Evolutionary conservation across 1,139 yeast species (phyloP).

Genomic region (Candida smagusa): DNA sequence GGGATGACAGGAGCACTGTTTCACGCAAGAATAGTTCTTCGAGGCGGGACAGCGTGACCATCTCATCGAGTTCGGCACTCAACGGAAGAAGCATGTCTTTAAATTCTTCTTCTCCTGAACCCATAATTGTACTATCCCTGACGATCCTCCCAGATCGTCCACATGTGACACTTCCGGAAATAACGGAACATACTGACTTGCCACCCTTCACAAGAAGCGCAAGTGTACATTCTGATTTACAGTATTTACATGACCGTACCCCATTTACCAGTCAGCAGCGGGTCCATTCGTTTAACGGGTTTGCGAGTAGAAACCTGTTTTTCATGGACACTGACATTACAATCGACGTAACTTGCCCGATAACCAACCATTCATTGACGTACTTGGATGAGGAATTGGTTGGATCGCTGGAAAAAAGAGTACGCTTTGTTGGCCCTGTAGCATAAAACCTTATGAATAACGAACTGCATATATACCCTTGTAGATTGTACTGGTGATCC

Average conservation of each 20-base stretch:
- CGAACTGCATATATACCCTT: no score
- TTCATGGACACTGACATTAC: background rate
- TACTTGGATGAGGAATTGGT: no score
- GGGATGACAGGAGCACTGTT: background rate
- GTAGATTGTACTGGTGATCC: no score
- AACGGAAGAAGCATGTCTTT: slow-evolving; percentile 4
- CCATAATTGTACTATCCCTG: no score
- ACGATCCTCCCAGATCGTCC: no score
- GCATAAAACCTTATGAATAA: no score
- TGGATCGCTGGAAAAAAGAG: no score
- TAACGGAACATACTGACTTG: background rate
- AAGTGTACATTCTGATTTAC: no score
- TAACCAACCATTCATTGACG: background rate
- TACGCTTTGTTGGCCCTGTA: no score
- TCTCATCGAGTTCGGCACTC: slow-evolving; percentile 11
- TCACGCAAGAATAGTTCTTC: background rate
- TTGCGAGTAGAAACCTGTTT: slow-evolving; percentile 1
- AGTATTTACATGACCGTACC: no score
- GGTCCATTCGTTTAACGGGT: slow-evolving; percentile 3
- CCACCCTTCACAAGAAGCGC: slow-evolving; percentile 2
- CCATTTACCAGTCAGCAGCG: background rate
- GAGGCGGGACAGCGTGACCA: slow-evolving; percentile 5
- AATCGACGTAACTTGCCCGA: background rate
- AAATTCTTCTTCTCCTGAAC: background rate
- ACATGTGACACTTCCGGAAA: background rate